These are phyloP conservation scores for Delphinella strobiligena DNA, from an alignment of 2,329 filamentous ascomycete genomes.

Conservation along the genomic window DNA sequence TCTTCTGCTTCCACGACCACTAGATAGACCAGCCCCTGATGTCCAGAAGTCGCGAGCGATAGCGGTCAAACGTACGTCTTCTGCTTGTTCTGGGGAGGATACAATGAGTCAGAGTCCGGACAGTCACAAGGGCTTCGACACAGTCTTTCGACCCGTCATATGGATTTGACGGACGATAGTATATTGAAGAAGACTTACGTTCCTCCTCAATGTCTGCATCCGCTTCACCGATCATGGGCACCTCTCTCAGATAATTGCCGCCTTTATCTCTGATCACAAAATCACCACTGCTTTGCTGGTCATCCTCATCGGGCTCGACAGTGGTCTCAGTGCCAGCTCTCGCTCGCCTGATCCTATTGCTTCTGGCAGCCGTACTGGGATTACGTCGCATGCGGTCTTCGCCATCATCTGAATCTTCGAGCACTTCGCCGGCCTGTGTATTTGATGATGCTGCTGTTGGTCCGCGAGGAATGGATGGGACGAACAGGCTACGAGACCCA, in stretches of 20 bases:
- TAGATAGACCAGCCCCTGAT: constrained; percentile 1
- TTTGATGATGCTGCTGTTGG: background rate
- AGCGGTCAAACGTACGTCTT: constrained; percentile 4
- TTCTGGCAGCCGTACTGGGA: background rate
- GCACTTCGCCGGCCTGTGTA: background rate
- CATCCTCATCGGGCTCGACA: constrained; percentile 2
- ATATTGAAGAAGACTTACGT: background rate
- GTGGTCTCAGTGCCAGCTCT: constrained; percentile 5
- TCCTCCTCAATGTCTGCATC: background rate
- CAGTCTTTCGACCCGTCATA: too few relatives aligned
- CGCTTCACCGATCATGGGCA: constrained; percentile 1
- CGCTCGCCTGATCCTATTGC: background rate
- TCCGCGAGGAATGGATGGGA: constrained; percentile 2
- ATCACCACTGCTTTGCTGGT: background rate
- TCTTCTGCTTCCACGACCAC: constrained; percentile 2
- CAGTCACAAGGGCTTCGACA: too few relatives aligned
- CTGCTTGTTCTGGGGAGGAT: background rate
- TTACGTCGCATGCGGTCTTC: constrained; percentile 3
- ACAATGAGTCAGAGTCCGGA: background rate
- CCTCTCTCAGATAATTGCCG: constrained; percentile 4
- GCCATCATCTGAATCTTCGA: constrained; percentile 5
- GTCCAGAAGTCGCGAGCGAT: constrained; percentile 7
- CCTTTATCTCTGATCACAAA: constrained; percentile 5
- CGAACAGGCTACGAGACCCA: constrained; percentile 9
- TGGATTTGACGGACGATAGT: background rate